Base-by-base conservation (phyloP, 805 yeast species). In the Wickerhamomyces tratensis region DNA sequence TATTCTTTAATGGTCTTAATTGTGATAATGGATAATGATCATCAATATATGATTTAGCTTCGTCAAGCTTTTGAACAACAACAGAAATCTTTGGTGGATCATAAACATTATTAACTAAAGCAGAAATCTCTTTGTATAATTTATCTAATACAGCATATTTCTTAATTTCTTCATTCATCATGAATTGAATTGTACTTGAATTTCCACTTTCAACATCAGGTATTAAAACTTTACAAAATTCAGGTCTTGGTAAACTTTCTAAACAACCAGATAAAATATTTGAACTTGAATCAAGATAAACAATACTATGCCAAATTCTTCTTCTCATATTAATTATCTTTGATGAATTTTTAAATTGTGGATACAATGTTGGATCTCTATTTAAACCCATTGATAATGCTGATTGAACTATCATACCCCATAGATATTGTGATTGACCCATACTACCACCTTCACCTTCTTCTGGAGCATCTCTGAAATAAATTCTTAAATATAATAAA, bases 361-460 rank as follows among this genome's bases (percentile, higher is more conserved):
- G 10, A 27, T 27, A 27, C 2, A 8, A 8, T 8, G 30, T 20
- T 25, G 46, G 46, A 39, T 43, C 46, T 26, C 39, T 35, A 27
- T 43, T 14, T 6, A 38, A 27, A 3, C 46, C 46, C 14, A 43
- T 33, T 12, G 30, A 11, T 2, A 38, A 2, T 3, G 46, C 46
- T 7, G 31, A 13, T 35, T 41, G 39, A 7, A 41, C 39, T 4
- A 43, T 26, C 13, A 33, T 35, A 7, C 40, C 41, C 39, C 67
- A 58, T 20, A 67, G 52, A 13, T 65, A 54, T 40, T 63, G 67
- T 5, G 67, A 61, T 46, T 68, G 72, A 0, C 63, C 57, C 7
- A 68, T 65, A 25, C 68, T 62, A 27, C 67, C 47, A 1, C 73
- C 72, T 43, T 61, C 68, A 43, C 66, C 58, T 48, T 69, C 72